Conservation (phyloP, 2,329 filamentous ascomycete genomes). For the Colletotrichum spinosum region DNA sequence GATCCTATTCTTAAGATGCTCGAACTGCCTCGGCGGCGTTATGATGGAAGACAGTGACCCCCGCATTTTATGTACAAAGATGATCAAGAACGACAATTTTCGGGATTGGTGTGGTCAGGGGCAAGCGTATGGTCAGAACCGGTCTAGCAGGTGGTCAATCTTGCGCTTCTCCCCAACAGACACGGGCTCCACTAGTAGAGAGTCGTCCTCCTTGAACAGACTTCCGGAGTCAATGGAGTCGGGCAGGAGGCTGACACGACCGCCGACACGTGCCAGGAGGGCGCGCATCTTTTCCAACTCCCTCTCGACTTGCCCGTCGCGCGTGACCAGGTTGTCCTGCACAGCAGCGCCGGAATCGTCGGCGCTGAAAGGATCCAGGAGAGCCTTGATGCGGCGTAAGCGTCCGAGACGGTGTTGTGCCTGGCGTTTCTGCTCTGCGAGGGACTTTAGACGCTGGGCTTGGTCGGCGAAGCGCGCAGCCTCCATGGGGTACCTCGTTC, state of each 20-base stretch:
- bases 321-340: constrained; percentile 75
- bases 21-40: too few species aligned
- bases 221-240: constrained; percentile 35
- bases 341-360: constrained; percentile 52
- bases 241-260: constrained; percentile 58
- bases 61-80: too few species aligned
- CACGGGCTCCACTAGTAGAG: constrained; percentile 48
- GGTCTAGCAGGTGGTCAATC: constrained; percentile 54
- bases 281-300: constrained; percentile 76
- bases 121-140: constrained; percentile 41
- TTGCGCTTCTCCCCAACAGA: constrained; percentile 55
- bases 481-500: constrained; percentile 54
- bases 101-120: not conserved
- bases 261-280: constrained; percentile 69
- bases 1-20: too few species aligned
- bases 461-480: constrained; percentile 64
- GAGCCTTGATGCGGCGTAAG: constrained; percentile 59
- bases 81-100: too few species aligned
- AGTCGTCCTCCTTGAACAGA: constrained; percentile 39
- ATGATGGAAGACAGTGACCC: too few species aligned
- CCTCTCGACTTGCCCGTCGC: constrained; percentile 71
- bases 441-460: constrained; percentile 59
- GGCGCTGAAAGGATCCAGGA: constrained; percentile 62
- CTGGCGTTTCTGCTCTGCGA: constrained; percentile 59
- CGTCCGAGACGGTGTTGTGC: constrained; percentile 56